These are phyloP conservation scores for Acanthamoeba triangularis DNA, from an alignment of 208 protist species.

Conservation along the genomic window DNA sequence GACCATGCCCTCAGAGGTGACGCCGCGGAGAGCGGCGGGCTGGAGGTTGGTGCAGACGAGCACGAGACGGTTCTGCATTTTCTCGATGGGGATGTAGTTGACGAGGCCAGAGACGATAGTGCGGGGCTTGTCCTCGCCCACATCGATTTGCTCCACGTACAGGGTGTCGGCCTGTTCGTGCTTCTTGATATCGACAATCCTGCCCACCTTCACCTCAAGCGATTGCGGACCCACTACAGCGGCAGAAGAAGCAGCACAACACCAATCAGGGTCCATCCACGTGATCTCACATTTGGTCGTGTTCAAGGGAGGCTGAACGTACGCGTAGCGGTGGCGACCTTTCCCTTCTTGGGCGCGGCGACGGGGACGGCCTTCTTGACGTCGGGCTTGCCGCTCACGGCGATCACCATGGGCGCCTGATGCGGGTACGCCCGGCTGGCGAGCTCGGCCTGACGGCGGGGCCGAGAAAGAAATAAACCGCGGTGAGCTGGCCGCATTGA, in stretches of 20 bases:
- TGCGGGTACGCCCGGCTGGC: slow-evolving; percentile 44
- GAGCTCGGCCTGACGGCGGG: not conserved
- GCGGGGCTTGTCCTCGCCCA: slow-evolving; percentile 78
- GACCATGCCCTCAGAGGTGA: slow-evolving; percentile 76
- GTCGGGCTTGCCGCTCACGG: slow-evolving; percentile 6
- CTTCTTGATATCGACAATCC: slow-evolving; percentile 75
- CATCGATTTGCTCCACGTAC: slow-evolving; percentile 82
- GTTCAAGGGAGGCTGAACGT: not conserved
- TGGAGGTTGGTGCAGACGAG: slow-evolving; percentile 78
- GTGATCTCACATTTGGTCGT: no score
- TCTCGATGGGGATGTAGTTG: slow-evolving; percentile 78
- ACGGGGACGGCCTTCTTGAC: not conserved
- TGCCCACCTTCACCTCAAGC: slow-evolving; percentile 80
- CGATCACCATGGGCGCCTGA: not conserved
- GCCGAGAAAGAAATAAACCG: slow-evolving; percentile 19
- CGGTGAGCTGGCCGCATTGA: slow-evolving; percentile 5
- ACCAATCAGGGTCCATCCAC: no score
- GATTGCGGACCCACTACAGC: slow-evolving; percentile 22
- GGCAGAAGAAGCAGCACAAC: not conserved
- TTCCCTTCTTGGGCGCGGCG: slow-evolving; percentile 38
- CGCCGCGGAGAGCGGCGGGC: slow-evolving; percentile 40
- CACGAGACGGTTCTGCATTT: slow-evolving; percentile 70
- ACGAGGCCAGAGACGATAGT: slow-evolving; percentile 83
- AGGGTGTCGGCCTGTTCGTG: slow-evolving; percentile 79
- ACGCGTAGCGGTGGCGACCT: not conserved